phyloP scores from a whole-genome alignment of 2,329 filamentous ascomycete species.

The Botrytis tulipae region DNA sequence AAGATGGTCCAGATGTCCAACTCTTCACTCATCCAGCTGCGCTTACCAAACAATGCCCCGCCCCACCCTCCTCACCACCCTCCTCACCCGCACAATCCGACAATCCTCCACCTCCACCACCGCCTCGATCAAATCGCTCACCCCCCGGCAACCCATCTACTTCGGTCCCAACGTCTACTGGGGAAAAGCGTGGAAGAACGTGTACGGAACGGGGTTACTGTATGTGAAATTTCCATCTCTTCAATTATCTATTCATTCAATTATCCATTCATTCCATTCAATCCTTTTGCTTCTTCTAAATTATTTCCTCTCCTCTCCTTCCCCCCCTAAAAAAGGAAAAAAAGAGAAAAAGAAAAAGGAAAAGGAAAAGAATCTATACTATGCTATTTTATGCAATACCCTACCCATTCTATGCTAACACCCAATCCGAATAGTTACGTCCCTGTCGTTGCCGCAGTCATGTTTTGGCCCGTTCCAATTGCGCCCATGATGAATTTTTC shows the following conservation, averaged over 20 bases:
- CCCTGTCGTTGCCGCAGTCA: neutral
- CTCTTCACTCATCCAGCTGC: too few species aligned
- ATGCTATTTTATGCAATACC: neutral
- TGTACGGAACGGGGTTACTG: neutral
- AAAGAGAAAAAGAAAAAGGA: too few species aligned
- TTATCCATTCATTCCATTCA: too few species aligned
- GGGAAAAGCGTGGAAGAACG: slow-evolving; percentile 11
- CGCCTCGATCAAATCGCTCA: neutral
- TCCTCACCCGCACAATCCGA: neutral
- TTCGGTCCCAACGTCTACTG: slow-evolving; percentile 11
- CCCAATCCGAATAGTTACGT: neutral
- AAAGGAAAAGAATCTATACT: neutral
- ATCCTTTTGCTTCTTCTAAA: too few species aligned
- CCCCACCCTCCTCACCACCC: neutral
- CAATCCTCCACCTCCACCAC: neutral
- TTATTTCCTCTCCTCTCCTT: neutral
- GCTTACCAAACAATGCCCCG: neutral
- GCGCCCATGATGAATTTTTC: slow-evolving; percentile 8
- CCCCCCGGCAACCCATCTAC: neutral
- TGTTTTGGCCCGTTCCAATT: slow-evolving; percentile 10
- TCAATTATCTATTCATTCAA: too few species aligned
- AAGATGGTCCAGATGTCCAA: too few species aligned
- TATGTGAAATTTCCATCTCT: neutral
- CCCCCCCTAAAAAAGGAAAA: too few species aligned
- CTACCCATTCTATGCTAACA: neutral